These are phyloP conservation scores for Puccinia brachypodii DNA, from an alignment of 1,284 basidiomycete genomes.

Conservation along the genomic window DNA sequence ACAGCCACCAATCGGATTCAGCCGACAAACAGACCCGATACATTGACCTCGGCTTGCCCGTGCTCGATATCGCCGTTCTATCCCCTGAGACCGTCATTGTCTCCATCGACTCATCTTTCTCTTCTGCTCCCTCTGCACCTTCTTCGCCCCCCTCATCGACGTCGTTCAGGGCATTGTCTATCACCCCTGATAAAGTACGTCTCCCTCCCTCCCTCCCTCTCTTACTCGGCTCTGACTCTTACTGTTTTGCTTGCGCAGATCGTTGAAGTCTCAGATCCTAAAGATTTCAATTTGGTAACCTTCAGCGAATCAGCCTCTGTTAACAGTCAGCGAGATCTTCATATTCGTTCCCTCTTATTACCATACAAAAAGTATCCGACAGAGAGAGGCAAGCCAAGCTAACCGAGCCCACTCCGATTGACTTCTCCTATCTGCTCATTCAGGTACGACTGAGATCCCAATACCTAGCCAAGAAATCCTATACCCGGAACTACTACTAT, in stretches of 20 bases:
- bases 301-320: not conserved
- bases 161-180: not conserved
- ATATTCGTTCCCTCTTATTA: not conserved
- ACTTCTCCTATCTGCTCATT: not conserved
- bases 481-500: conserved; percentile 38
- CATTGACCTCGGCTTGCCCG: conserved; percentile 27
- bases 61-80: conserved; percentile 30
- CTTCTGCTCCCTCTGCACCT: not conserved
- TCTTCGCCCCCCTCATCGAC: not conserved
- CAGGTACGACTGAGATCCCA: not conserved
- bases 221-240: not conserved
- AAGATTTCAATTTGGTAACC: not conserved
- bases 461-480: conserved; percentile 9
- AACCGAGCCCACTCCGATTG: too few relatives aligned
- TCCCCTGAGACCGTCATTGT: conserved; percentile 9
- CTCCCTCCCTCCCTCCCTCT: not conserved
- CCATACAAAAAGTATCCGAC: not conserved
- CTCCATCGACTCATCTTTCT: conserved; percentile 24
- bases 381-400: too few relatives aligned
- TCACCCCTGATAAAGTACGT: not conserved
- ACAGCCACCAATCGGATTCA: not conserved
- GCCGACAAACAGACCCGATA: not conserved
- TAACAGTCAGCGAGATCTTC: not conserved
- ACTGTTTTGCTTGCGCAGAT: not conserved
- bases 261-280: conserved; percentile 3